Evolutionary conservation across 306 rosid genomes (phyloP).

Genomic region (Phaseolus lunatus): DNA sequence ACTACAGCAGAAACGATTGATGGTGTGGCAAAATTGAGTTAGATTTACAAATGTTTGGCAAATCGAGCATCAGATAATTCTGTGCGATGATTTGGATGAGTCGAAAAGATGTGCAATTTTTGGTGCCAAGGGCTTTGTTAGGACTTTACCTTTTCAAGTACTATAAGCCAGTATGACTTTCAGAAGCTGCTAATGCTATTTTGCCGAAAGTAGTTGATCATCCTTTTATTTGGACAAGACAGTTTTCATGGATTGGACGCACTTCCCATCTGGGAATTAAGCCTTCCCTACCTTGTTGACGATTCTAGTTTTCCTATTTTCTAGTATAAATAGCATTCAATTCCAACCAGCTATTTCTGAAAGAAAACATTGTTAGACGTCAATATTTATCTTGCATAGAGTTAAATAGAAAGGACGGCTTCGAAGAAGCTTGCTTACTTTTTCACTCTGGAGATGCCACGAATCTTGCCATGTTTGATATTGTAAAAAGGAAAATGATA

Average conservation of each 20-base stretch:
- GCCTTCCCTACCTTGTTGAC: conserved; percentile 5
- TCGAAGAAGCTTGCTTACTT: conserved; percentile 53
- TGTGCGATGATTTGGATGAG: conserved; percentile 58
- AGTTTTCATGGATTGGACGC: conserved; percentile 29
- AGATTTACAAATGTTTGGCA: conserved; percentile 53
- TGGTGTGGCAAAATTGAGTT: conserved; percentile 54
- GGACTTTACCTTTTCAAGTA: background rate
- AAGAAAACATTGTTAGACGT: conserved; percentile 60
- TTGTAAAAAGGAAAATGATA: too few species aligned
- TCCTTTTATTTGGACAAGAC: conserved; percentile 10
- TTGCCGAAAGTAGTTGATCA: background rate
- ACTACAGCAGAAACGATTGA: conserved; percentile 51
- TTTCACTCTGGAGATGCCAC: conserved; percentile 61
- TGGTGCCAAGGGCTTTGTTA: conserved; percentile 59
- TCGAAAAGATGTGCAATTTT: conserved; percentile 54
- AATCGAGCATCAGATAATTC: conserved; percentile 28
- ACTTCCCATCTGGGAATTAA: conserved; percentile 6
- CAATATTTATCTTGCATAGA: background rate
- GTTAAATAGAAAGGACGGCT: conserved; percentile 44
- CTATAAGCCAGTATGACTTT: background rate
- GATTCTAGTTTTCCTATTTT: conserved; percentile 57
- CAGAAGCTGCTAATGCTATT: background rate
- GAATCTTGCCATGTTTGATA: conserved; percentile 52
- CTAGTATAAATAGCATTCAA: background rate
- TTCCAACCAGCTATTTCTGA: conserved; percentile 45